Evolutionary conservation across 176 grass and related monocot species (phyloP), one percentile per base, ranked within the genome.

Genomic region (Oryza glaberrima): DNA sequence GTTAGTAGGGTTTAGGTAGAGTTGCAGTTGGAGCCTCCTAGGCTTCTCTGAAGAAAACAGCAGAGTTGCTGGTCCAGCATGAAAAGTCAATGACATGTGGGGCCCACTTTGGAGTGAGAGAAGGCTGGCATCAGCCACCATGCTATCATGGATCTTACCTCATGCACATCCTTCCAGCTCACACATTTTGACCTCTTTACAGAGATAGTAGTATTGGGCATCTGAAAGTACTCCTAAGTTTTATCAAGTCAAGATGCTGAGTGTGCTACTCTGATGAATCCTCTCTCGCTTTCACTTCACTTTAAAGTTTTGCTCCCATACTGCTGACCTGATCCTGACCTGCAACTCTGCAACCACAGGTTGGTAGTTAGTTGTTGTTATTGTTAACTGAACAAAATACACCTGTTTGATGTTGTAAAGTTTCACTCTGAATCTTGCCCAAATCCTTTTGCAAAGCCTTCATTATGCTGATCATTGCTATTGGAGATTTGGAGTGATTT

Each of bases 231-330:
- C 40, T 40, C 38, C 38, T 23, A 28, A 56, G 58, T 15, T 65
- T 14, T 54, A 70, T 58, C 30, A 73, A 34, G 30, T 28, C 77
- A 69, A 79, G 45, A 85, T 19, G 75, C 52, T 25, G 54, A 72
- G 52, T 45, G 44, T 13, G 11, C 20, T 48, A 19, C 65, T 70
- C 46, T 60, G 69, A 61, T 1, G 36, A 13, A 76, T 35, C 36
- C 20, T 49, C 4, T 6, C 36, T 86, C 54, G 35, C 67, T 78
- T 86, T 74, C 79, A 82, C 60, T 90, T 90, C 73, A 82, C 79
- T 74, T 58, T 49, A 73, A 83, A 83, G 88, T 63, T 78, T 67
- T 67, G 36, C 69, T 84, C 47, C 74, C 80, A 20, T 72, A 5
- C 81, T 52, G 58, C 79, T 41, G n/a, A 76, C 17, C 22, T 35